Evolutionary conservation across 176 grass and related monocot species (phyloP), one percentile per base, ranked within the genome.

Genomic region (Hyparrhenia diplandra): DNA sequence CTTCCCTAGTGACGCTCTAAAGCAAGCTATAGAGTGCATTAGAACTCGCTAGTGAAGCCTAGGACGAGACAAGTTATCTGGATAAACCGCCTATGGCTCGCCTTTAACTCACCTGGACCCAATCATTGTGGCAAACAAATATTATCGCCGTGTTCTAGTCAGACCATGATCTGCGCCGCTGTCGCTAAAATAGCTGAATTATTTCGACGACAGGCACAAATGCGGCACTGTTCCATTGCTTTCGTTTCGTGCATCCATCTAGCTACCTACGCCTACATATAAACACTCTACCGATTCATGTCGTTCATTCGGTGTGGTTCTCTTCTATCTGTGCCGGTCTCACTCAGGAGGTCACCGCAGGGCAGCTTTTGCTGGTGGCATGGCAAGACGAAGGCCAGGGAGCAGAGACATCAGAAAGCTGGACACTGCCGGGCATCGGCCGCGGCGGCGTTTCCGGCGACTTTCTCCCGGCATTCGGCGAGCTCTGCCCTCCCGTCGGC

Each of bases 391-490:
- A 25, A 51, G 20, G 51, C 12, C 29, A 7, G 57, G 4, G 4
- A n/a, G 7, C 45, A 13, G 57, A 12, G 5, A 23, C n/a, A n/a
- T n/a, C 8, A 5, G 78, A 13, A 4, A 58, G 8, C n/a, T 29
- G 78, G 78, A 21, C 10, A 10, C 46, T 46, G n/a, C n/a, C 64
- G 14, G 2, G n/a, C 8, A 41, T 10, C 24, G 23, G 21, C 42
- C 25, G 25, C 41, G 6, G 41, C 6, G 64, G 31, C 45, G 20
- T 80, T 12, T 69, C 78, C 0, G 23, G 64, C 78, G 64, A 65
- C 14, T 32, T 80, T 23, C 67, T 80, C 65, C 78, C 65, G 23
- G 78, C 78, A 23, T 39, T 58, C 46, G 78, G 64, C 32, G 78
- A 80, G 0, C n/a, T 65, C 47, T 49, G 13, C 36, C 35, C 46